Conservation (phyloP, 2,329 filamentous ascomycete species). For the Gnomoniopsis sp. region DNA sequence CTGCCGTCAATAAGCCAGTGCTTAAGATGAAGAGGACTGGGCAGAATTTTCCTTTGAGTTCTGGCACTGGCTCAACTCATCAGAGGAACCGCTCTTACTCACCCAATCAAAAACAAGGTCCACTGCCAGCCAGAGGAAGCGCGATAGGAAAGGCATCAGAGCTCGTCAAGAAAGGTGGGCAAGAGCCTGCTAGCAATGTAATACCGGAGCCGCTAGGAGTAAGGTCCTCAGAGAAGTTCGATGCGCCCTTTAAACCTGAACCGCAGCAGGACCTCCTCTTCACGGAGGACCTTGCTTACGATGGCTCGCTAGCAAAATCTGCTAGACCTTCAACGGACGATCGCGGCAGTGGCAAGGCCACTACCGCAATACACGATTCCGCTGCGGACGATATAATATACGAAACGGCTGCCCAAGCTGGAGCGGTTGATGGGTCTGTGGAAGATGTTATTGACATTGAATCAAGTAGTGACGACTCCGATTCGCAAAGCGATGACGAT, state of each 20-base stretch:
- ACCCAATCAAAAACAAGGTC: neutral
- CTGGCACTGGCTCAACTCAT: neutral
- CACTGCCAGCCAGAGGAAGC: neutral
- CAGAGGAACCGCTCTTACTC: conserved; percentile 2
- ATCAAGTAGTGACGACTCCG: conserved; percentile 4
- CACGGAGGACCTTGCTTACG: neutral
- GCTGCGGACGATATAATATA: conserved; percentile 15
- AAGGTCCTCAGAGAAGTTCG: neutral
- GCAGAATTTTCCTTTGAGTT: conserved; percentile 11
- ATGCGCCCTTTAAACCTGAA: neutral
- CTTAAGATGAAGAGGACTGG: conserved; percentile 18
- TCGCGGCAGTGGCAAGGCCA: neutral
- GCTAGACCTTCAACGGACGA: neutral
- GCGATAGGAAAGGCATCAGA: neutral
- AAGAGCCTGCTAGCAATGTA: too few species aligned
- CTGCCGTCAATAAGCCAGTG: conserved; percentile 2
- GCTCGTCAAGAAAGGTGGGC: too few species aligned
- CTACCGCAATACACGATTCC: neutral
- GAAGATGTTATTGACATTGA: neutral
- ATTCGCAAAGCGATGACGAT: neutral
- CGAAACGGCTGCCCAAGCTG: neutral
- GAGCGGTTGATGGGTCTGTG: neutral
- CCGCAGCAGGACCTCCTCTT: neutral
- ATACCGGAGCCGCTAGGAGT: too few species aligned
- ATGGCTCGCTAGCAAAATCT: neutral